Evolutionary conservation across 1,284 basidiomycete genomes (phyloP), one percentile per base, ranked within the genome.

Genomic region (Neonothopanus nambi): DNA sequence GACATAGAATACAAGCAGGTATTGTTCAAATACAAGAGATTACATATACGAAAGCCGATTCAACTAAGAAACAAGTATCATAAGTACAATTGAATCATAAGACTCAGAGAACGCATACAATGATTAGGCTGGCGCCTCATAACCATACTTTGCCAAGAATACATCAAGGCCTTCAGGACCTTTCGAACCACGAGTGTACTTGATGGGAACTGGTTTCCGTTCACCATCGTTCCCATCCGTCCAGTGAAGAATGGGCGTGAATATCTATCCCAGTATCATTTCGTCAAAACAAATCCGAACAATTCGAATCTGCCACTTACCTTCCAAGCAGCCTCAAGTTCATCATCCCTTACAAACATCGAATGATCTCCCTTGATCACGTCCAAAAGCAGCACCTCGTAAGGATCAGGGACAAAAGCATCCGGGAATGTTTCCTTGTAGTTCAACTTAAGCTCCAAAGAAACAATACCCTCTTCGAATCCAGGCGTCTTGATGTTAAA

Each of bases 401-500:
- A 42, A 23, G 41, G 21, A 8, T 15, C 41, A 3, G 41, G 41
- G 20, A 42, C 26, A 15, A 42, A 42, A 15, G 21, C 41, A 42
- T 23, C 9, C 15, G 41, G 41, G n/a, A 42, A 42, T 7, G 41
- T 9, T 5, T 20, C 41, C 21, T 42, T 42, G 21, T 42, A 42
- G 41, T 42, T 42, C 3, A 42, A 20, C 26, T 42, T 42, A 5
- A 42, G 6, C 20, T 42, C 41, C 26, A 26, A 11, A 42, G 41
- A 23, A 12, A 42, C 41, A 1, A 42, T 26, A 5, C 41, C 41
- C 5, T 21, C 20, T 5, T 42, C 17, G 9, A 42, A 42, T 13
- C 41, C 41, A 42, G 41, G 41, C 20, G 20, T 21, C 41, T 42
- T 42, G 41, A 20, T 42, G 20, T 42, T 42, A n/a, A 42, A 23